A percentile compares a stretch with the other conserved stretches of the same genome.
Conservation (phyloP, 306 rosid species). For the Acacia confusa region DNA sequence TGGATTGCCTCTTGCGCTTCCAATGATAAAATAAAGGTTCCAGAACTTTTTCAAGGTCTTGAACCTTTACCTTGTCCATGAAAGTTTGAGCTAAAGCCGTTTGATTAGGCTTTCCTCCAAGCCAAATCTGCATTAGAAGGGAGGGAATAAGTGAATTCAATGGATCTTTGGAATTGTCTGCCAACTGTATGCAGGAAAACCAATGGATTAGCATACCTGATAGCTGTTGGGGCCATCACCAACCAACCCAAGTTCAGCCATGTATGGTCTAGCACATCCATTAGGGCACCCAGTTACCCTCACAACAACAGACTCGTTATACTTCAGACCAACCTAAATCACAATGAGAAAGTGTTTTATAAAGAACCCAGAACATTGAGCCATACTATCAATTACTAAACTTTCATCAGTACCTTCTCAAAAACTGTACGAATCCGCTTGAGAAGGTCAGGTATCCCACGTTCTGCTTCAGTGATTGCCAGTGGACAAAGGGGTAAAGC, state of each 20-base stretch:
- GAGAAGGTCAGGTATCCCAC: constrained; percentile 87
- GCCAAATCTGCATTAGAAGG: constrained; percentile 70
- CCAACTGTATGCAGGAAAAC: constrained; percentile 4
- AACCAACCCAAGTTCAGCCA: constrained; percentile 98
- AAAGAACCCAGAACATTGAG: constrained; percentile 15
- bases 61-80: constrained; percentile 91
- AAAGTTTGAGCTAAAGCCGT: constrained; percentile 74
- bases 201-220: constrained; percentile 61
- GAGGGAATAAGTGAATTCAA: not conserved
- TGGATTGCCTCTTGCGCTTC: constrained; percentile 87
- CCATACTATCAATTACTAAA: not conserved
- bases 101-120: constrained; percentile 87
- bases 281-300: constrained; percentile 97
- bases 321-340: constrained; percentile 89
- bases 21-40: constrained; percentile 90
- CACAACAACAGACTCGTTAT: constrained; percentile 82
- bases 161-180: constrained; percentile 5
- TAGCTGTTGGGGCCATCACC: constrained; percentile 99
- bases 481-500: constrained; percentile 96
- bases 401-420: constrained; percentile 70
- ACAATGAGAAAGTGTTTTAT: constrained; percentile 1
- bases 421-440: constrained; percentile 87
- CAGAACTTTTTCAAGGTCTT: constrained; percentile 84
- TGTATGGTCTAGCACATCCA: constrained; percentile 95
- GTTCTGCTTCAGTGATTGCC: constrained; percentile 97